phyloP scores from a whole-genome alignment of 1,284 basidiomycete genomes.

The Polyporus tsugae region DNA sequence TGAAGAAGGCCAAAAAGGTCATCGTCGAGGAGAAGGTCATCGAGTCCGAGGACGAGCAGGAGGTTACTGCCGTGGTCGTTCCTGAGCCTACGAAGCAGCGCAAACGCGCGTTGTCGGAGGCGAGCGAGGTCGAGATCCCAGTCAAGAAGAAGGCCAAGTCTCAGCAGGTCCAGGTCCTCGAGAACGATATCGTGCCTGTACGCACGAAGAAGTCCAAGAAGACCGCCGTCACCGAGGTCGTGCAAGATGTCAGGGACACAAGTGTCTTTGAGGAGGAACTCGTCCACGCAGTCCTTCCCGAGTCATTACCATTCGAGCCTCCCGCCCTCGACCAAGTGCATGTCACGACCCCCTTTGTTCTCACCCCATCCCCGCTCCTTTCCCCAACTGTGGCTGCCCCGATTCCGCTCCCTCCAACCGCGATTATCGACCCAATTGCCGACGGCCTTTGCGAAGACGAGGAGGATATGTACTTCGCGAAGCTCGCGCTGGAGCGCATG shows the following conservation, averaged over 20 bases:
- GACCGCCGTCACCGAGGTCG: conserved; percentile 42
- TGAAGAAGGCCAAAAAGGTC: conserved; percentile 48
- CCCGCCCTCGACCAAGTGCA: conserved; percentile 60
- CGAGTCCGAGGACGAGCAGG: conserved; percentile 55
- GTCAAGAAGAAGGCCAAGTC: conserved; percentile 44
- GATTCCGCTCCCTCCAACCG: conserved; percentile 43
- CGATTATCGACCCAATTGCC: conserved; percentile 61
- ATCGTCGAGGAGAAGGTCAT: conserved; percentile 45
- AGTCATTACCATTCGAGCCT: conserved; percentile 56
- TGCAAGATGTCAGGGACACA: conserved; percentile 17
- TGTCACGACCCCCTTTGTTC: conserved; percentile 49
- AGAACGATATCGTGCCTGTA: conserved; percentile 48
- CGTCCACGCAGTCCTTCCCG: conserved; percentile 61
- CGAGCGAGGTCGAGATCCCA: conserved; percentile 42
- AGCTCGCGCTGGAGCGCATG: conserved; percentile 62
- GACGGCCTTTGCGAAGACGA: conserved; percentile 83
- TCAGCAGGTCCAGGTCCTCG: conserved; percentile 26
- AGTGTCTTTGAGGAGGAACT: conserved; percentile 35
- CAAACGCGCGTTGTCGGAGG: conserved; percentile 42
- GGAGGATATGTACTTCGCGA: conserved; percentile 91
- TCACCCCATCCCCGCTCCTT: conserved; percentile 29
- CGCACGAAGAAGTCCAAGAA: conserved; percentile 52
- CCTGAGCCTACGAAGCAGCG: conserved; percentile 26
- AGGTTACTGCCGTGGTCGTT: conserved; percentile 25
- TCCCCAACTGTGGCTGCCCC: conserved; percentile 40